A percentile compares a stretch with the other conserved stretches of the same genome.
These are phyloP conservation scores for Huntiella bhutanensis DNA, from an alignment of 2,329 filamentous ascomycete genomes.

Conservation along the genomic window DNA sequence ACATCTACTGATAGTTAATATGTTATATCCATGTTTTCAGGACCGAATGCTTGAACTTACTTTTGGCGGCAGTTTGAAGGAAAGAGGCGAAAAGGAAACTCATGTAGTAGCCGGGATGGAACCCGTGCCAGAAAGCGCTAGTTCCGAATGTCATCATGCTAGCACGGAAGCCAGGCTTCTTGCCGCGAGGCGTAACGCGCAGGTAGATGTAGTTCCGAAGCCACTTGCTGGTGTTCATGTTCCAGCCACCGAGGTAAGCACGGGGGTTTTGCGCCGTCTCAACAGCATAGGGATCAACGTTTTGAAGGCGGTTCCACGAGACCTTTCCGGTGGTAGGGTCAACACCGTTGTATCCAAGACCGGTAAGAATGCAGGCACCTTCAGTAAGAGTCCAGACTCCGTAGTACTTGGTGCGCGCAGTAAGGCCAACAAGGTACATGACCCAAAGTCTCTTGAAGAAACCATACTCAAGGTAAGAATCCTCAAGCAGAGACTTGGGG, in stretches of 20 bases:
- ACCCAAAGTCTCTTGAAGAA: slow-evolving; percentile 58
- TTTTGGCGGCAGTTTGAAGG: slow-evolving; percentile 83
- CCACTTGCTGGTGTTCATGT: slow-evolving; percentile 98
- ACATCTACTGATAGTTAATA: slow-evolving; percentile 39
- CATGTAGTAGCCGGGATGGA: slow-evolving; percentile 92
- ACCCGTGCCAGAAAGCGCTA: slow-evolving; percentile 94
- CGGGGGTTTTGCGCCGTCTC: slow-evolving; percentile 89
- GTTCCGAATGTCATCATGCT: slow-evolving; percentile 87
- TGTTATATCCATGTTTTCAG: slow-evolving; percentile 11
- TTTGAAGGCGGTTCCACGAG: slow-evolving; percentile 73
- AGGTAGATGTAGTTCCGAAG: slow-evolving; percentile 90
- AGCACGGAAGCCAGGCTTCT: slow-evolving; percentile 89
- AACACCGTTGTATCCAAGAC: slow-evolving; percentile 84
- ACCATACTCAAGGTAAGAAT: slow-evolving; percentile 45
- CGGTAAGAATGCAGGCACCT: slow-evolving; percentile 81
- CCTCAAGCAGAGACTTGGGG: slow-evolving; percentile 41
- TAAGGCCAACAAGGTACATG: slow-evolving; percentile 68
- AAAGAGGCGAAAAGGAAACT: slow-evolving; percentile 79
- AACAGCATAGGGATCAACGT: slow-evolving; percentile 70
- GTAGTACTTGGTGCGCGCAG: slow-evolving; percentile 81
- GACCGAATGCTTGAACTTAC: slow-evolving; percentile 26
- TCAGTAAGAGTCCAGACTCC: slow-evolving; percentile 89
- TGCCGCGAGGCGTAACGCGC: slow-evolving; percentile 81
- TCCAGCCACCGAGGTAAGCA: slow-evolving; percentile 82
- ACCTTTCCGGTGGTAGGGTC: slow-evolving; percentile 70